Conservation (phyloP, 2,329 filamentous ascomycete genomes). For the Leptographium lundbergii region DNA sequence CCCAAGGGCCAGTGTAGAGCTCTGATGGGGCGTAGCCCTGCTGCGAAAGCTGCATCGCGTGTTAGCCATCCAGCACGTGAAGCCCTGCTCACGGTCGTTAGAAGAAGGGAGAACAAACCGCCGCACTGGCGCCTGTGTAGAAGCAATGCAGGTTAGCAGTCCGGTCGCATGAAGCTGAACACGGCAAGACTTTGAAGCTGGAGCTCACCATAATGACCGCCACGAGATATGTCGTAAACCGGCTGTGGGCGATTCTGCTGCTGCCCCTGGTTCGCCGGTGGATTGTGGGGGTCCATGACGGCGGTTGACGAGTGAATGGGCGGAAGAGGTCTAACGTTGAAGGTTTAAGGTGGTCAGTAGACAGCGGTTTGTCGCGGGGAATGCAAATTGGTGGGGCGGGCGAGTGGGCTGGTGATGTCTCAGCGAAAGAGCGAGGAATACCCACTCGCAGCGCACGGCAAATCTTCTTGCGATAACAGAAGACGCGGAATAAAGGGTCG, state of each 20-base stretch:
- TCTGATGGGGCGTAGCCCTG: constrained; percentile 86
- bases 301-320: neutral
- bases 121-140: constrained; percentile 49
- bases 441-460: neutral
- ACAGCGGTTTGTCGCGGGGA: neutral
- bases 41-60: constrained; percentile 54
- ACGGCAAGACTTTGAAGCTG: neutral
- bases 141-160: constrained; percentile 10
- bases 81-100: neutral
- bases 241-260: constrained; percentile 47
- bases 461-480: neutral
- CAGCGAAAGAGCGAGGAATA: neutral
- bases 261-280: constrained; percentile 41
- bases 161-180: constrained; percentile 5
- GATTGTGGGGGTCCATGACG: constrained; percentile 42
- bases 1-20: constrained; percentile 88
- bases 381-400: neutral
- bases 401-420: neutral
- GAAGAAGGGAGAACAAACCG: constrained; percentile 39
- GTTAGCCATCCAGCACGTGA: constrained; percentile 1
- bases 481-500: neutral
- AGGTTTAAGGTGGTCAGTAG: neutral
- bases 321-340: neutral
- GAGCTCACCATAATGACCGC: constrained; percentile 64
- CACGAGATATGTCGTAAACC: constrained; percentile 60